Base-by-base conservation (phyloP, 1,284 basidiomycete species). In the Trichosporon sp. region DNA sequence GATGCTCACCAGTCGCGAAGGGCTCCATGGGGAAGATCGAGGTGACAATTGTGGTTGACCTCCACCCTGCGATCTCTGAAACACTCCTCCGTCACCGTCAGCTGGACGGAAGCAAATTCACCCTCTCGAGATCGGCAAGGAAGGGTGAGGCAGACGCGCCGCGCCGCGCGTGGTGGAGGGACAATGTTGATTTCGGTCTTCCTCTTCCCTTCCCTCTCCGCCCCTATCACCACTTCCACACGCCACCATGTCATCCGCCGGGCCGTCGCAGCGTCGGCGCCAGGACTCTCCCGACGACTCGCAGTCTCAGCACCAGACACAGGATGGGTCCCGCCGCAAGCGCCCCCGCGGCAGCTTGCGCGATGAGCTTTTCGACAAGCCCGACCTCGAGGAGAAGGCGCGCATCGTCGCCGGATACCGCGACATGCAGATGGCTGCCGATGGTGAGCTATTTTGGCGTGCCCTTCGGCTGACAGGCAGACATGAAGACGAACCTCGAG, bases 401-500 rank as follows among this genome's bases (percentile, higher is more conserved):
- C 68, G 64, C 62, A 35, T 78, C 9, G 63, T 68, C 5, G 64
- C 58, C 53, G 65, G 72, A 29, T 80, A 78, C 58, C 69, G 76
- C 29, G 69, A 67, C 1, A 44, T 80, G 35, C 76, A 80, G 65
- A 68, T 44, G n/a, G 51, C 74, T 63, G 75, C 77, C 2, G 77
- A 81, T 31, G 77, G 80, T 82, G 35, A 25, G 68, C 44, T 13
- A 6, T n/a, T 3, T 1, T 25, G 9, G 13, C 23, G 6, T 23
- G 29, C 13, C 8, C 44, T 69, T 23, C 58, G 63, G 38, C 70
- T 67, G 31, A 67, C 32, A 25, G 51, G 11, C 53, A 80, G 78
- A 79, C 23, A 72, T 77, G 72, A 74, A 70, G 64, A 71, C 71
- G 8, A 77, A 79, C 65, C 21, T 77, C 44, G 75, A 75, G 13